A percentile compares a stretch with the other conserved stretches of the same genome.
These are phyloP conservation scores for Rosa persica DNA, from an alignment of 306 rosid genomes.

Conservation along the genomic window DNA sequence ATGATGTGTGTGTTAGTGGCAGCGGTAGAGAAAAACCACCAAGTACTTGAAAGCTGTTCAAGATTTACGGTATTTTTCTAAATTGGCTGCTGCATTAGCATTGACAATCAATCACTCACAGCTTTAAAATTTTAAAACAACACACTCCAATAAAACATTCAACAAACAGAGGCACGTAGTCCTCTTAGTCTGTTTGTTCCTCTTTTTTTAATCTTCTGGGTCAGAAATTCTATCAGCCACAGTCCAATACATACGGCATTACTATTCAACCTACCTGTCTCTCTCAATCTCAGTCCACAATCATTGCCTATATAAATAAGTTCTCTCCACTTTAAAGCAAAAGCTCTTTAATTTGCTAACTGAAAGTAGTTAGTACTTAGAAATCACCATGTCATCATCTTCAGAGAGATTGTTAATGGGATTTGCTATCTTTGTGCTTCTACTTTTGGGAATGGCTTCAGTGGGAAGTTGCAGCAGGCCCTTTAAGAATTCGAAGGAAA, in stretches of 20 bases:
- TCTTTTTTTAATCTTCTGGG: neutral
- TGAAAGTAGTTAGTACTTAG: neutral
- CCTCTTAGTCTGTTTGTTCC: neutral
- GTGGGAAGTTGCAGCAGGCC: slow-evolving; percentile 40
- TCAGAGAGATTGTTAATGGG: slow-evolving; percentile 20
- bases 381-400: slow-evolving; percentile 30
- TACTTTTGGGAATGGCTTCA: slow-evolving; percentile 31
- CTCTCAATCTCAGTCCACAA: slow-evolving; percentile 4
- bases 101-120: neutral
- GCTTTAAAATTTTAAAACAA: neutral
- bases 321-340: slow-evolving; percentile 6
- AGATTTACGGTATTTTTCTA: neutral
- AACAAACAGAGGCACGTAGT: slow-evolving; percentile 1
- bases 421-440: slow-evolving; percentile 16
- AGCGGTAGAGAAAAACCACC: neutral
- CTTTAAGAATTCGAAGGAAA: neutral
- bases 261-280: neutral
- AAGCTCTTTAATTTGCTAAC: neutral
- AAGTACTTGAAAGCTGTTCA: neutral
- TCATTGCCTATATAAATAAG: slow-evolving; percentile 5
- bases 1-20: slow-evolving; percentile 7
- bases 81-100: slow-evolving; percentile 4
- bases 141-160: neutral
- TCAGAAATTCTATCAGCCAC: neutral
- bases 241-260: slow-evolving; percentile 27